phyloP scores from a whole-genome alignment of 2,329 filamentous ascomycete species.

The Fusarium avenaceum region DNA sequence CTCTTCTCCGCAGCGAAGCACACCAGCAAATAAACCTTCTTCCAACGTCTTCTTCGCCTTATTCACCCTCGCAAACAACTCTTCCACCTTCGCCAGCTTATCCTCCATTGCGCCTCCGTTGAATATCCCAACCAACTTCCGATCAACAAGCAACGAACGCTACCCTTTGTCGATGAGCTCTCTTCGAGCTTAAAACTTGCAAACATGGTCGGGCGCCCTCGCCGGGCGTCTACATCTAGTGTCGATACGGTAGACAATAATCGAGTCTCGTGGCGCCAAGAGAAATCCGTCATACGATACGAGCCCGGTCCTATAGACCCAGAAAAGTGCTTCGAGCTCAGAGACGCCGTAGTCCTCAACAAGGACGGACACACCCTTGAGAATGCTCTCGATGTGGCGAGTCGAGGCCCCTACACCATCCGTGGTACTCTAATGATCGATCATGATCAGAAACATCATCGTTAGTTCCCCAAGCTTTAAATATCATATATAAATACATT shows the following conservation, averaged over 20 bases:
- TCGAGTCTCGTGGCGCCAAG: slow-evolving; percentile 54
- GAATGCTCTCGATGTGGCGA: slow-evolving; percentile 72
- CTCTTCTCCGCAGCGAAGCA: not conserved
- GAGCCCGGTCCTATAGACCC: slow-evolving; percentile 51
- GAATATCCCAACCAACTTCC: slow-evolving; percentile 1
- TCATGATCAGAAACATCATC: slow-evolving; percentile 51
- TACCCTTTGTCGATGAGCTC: slow-evolving; percentile 31
- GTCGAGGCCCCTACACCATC: slow-evolving; percentile 72
- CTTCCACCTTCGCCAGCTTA: not conserved
- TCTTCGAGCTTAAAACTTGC: slow-evolving; percentile 45
- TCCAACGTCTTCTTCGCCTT: not conserved
- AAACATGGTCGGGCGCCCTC: slow-evolving; percentile 57
- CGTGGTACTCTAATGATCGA: slow-evolving; percentile 69
- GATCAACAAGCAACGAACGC: not conserved
- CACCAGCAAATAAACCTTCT: too few relatives aligned
- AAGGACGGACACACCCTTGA: slow-evolving; percentile 67
- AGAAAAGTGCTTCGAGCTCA: slow-evolving; percentile 74
- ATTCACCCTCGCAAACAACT: not conserved
- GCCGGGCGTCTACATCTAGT: slow-evolving; percentile 61
- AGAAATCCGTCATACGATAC: slow-evolving; percentile 53
- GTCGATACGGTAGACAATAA: slow-evolving; percentile 59
- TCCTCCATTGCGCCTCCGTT: not conserved
- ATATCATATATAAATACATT: not conserved
- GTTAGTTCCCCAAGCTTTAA: slow-evolving; percentile 52
- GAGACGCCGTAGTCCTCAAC: slow-evolving; percentile 70